Percentiles rank a stretch among this genome's conserved stretches.
Conservation (phyloP, 2,329 filamentous ascomycete genomes). For the Penicillium hordei region DNA sequence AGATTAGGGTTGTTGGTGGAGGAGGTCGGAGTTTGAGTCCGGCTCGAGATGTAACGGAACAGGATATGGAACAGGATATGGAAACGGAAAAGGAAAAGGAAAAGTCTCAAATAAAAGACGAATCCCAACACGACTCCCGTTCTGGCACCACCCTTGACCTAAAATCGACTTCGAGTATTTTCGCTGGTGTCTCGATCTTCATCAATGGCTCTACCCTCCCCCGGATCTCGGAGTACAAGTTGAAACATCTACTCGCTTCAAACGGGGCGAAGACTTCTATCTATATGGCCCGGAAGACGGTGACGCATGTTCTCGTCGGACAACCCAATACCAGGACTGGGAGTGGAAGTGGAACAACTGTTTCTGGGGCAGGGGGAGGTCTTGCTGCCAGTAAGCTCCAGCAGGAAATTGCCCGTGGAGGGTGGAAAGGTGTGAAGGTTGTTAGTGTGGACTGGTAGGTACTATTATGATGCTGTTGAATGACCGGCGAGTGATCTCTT, state of each 20-base stretch:
- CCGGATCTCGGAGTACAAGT: conserved; percentile 76
- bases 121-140: neutral
- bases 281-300: conserved; percentile 67
- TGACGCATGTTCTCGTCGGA: conserved; percentile 85
- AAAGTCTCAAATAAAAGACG: neutral
- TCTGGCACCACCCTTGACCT: conserved; percentile 1
- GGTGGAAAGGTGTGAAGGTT: conserved; percentile 72
- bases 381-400: conserved; percentile 77
- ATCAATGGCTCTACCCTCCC: conserved; percentile 86
- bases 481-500: conserved; percentile 17
- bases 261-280: conserved; percentile 73
- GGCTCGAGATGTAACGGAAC: neutral
- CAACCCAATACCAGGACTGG: conserved; percentile 49
- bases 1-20: neutral
- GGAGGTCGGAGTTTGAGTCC: neutral
- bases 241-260: conserved; percentile 73
- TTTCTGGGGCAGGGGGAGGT: conserved; percentile 65
- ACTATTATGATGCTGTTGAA: conserved; percentile 12
- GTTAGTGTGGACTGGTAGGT: conserved; percentile 77
- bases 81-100: neutral
- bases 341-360: neutral
- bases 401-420: conserved; percentile 68
- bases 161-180: conserved; percentile 52
- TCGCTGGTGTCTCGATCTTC: conserved; percentile 72
- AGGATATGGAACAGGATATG: conserved; percentile 13